These are phyloP conservation scores for Rubia yunnanensis DNA, from an alignment of 257 asterid species.

Conservation along the genomic window DNA sequence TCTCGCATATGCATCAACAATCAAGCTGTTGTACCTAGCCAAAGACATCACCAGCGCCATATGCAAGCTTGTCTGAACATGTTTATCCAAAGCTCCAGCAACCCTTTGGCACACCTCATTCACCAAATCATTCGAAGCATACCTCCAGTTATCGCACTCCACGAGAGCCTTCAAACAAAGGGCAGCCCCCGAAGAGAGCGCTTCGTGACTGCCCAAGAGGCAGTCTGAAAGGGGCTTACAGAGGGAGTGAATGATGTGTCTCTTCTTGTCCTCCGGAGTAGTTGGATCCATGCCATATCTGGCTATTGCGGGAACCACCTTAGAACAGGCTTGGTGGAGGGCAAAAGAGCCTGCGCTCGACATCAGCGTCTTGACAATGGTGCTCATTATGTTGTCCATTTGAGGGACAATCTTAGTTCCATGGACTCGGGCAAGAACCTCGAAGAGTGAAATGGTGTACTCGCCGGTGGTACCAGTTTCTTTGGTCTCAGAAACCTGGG, in stretches of 20 bases:
- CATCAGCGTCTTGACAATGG: conserved; percentile 63
- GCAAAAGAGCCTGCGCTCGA: conserved; percentile 85
- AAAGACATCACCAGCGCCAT: conserved; percentile 73
- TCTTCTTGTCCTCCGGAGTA: conserved; percentile 63
- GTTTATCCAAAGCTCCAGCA: conserved; percentile 77
- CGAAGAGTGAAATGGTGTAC: conserved; percentile 78
- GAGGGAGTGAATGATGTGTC: conserved; percentile 46
- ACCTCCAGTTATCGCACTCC: conserved; percentile 88
- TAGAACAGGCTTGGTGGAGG: conserved; percentile 96
- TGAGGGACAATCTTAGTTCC: conserved; percentile 76
- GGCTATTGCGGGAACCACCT: conserved; percentile 90
- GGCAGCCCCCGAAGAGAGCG: conserved; percentile 85
- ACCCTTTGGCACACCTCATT: conserved; percentile 92
- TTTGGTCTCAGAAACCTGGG: conserved; percentile 82
- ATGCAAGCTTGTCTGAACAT: conserved; percentile 61
- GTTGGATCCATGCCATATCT: conserved; percentile 82
- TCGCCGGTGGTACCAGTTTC: conserved; percentile 65
- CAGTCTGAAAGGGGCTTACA: conserved; percentile 81
- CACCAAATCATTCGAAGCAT: conserved; percentile 71
- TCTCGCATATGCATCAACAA: conserved; percentile 88
- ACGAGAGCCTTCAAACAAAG: conserved; percentile 81
- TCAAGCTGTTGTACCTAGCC: conserved; percentile 73
- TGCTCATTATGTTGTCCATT: conserved; percentile 70
- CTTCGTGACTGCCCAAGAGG: conserved; percentile 73
- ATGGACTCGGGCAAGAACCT: conserved; percentile 86